Conservation (phyloP, 805 yeast species). For the Blastobotrys chiropterorum region DNA sequence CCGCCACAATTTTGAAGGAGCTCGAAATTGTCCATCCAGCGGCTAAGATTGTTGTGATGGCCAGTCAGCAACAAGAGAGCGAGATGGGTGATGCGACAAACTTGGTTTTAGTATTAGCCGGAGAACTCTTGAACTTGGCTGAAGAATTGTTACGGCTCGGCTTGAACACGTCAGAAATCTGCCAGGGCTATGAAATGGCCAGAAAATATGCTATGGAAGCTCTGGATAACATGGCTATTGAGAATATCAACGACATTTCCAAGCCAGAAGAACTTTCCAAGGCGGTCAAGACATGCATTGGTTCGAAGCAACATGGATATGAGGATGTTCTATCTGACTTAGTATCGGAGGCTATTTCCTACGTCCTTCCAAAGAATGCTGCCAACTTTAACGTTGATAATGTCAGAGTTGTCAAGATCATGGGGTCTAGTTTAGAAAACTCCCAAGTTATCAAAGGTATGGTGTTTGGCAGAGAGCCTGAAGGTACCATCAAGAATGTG, state of each 20-base stretch:
- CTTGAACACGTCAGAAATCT: slow-evolving; percentile 83
- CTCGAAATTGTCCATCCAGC: slow-evolving; percentile 96
- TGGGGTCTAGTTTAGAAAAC: slow-evolving; percentile 76
- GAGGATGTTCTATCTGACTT: slow-evolving; percentile 72
- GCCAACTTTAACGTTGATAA: slow-evolving; percentile 80
- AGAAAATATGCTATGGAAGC: slow-evolving; percentile 62
- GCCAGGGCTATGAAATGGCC: slow-evolving; percentile 91
- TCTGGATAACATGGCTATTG: slow-evolving; percentile 50
- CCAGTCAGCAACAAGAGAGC: slow-evolving; percentile 91
- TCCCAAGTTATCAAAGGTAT: slow-evolving; percentile 89
- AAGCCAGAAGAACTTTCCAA: slow-evolving; percentile 54
- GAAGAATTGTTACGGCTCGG: slow-evolving; percentile 83
- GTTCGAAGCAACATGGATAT: slow-evolving; percentile 88
- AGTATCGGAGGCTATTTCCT: slow-evolving; percentile 78
- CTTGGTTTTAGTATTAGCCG: slow-evolving; percentile 85
- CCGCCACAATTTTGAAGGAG: slow-evolving; percentile 95
- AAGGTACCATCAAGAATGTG: slow-evolving; percentile 72
- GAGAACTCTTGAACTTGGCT: slow-evolving; percentile 80
- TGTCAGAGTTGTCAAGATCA: slow-evolving; percentile 89
- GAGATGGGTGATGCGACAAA: slow-evolving; percentile 98
- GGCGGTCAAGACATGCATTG: slow-evolving; percentile 77
- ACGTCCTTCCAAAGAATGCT: slow-evolving; percentile 67
- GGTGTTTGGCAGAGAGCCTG: slow-evolving; percentile 98
- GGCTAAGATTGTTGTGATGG: slow-evolving; percentile 91
- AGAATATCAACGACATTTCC: slow-evolving; percentile 51